Percentiles rank a stretch among this genome's conserved stretches.
Conservation (phyloP, 371 early-diverging fungal genomes). For the Mortierella sp. region DNA sequence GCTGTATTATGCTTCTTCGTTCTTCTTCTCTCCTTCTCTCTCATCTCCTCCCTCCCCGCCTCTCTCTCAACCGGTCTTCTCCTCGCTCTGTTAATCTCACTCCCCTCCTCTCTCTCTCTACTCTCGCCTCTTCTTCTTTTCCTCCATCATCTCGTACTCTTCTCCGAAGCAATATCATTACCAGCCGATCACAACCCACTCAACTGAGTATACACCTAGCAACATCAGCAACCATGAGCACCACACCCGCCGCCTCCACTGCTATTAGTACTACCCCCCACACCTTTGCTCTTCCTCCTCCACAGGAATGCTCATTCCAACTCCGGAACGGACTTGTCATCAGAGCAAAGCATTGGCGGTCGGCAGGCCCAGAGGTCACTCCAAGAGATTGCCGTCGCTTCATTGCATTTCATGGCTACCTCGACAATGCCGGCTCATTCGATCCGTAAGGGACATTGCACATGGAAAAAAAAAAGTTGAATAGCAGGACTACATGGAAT, state of each 20-base stretch:
- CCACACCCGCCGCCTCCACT: neutral
- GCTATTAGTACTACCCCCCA: neutral
- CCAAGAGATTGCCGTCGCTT: slow-evolving; percentile 49
- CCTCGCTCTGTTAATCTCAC: neutral
- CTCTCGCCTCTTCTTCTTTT: neutral
- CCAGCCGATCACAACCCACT: neutral
- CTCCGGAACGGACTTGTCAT: slow-evolving; percentile 44
- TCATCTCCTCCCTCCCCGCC: neutral
- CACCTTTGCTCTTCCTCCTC: neutral
- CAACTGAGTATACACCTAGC: neutral
- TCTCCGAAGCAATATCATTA: neutral
- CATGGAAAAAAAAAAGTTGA: neutral
- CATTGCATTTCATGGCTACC: slow-evolving; percentile 54
- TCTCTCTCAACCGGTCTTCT: neutral
- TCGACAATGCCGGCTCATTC: slow-evolving; percentile 56
- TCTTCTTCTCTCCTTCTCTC: neutral
- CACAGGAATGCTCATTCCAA: slow-evolving; percentile 32
- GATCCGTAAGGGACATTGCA: slow-evolving; percentile 29
- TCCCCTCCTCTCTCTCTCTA: neutral
- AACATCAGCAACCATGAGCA: slow-evolving; percentile 19
- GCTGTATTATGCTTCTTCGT: neutral
- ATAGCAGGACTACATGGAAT: neutral
- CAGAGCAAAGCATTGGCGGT: slow-evolving; percentile 47
- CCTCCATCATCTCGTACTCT: neutral
- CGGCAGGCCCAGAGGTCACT: slow-evolving; percentile 11